phyloP scores from a whole-genome alignment of 2,329 filamentous ascomycete species.

The Penicillium sp. region DNA sequence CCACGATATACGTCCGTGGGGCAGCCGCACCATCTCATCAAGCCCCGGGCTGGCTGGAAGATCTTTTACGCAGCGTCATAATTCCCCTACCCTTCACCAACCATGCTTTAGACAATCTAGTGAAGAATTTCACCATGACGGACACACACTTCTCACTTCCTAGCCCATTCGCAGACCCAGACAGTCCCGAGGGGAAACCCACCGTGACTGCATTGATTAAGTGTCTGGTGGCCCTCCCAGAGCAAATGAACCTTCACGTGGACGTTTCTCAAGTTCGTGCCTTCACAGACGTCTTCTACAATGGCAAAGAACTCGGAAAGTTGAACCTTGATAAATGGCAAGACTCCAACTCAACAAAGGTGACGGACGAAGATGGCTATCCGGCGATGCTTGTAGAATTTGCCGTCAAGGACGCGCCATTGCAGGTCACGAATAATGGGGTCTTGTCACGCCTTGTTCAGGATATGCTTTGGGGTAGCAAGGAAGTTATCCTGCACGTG shows the following conservation, averaged over 20 bases:
- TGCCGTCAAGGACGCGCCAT: conserved; percentile 72
- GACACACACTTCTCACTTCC: conserved; percentile 86
- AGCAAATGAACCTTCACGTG: conserved; percentile 83
- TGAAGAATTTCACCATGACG: conserved; percentile 83
- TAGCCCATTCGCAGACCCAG: conserved; percentile 74
- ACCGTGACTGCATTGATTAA: conserved; percentile 80
- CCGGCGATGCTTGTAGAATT: conserved; percentile 73
- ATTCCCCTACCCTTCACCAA: conserved; percentile 84
- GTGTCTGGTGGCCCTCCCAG: conserved; percentile 75
- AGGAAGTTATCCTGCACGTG: conserved; percentile 70
- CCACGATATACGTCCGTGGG: conserved; percentile 69
- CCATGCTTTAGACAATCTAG: conserved; percentile 74
- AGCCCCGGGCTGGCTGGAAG: conserved; percentile 81
- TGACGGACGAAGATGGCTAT: conserved; percentile 60
- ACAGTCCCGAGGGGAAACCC: conserved; percentile 70
- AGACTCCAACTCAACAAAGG: conserved; percentile 73
- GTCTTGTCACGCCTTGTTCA: conserved; percentile 81
- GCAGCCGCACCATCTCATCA: conserved; percentile 49
- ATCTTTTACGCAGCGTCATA: conserved; percentile 77
- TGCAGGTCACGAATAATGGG: conserved; percentile 77
- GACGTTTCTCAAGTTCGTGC: conserved; percentile 76
- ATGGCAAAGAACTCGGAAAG: conserved; percentile 74
- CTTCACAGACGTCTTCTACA: conserved; percentile 77
- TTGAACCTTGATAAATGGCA: conserved; percentile 83
- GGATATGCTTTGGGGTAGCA: conserved; percentile 72